phyloP scores from a whole-genome alignment of 805 yeast species.

The Lipomyces starkeyi region DNA sequence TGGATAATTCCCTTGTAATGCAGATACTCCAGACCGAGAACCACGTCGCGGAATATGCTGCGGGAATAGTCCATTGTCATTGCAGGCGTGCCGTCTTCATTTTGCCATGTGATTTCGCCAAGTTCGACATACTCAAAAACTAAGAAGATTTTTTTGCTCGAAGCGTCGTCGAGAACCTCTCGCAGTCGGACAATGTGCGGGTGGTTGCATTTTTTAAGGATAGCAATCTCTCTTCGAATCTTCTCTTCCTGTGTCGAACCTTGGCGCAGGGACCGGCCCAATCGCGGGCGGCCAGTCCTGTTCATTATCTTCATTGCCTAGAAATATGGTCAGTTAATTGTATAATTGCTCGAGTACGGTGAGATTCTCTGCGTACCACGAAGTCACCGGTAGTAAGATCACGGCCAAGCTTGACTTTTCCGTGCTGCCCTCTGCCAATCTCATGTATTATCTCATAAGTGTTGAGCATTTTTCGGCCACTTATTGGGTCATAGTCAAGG shows the following conservation, averaged over 20 bases:
- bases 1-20: slow-evolving; percentile 92
- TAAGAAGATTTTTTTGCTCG: slow-evolving; percentile 82
- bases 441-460: slow-evolving; percentile 87
- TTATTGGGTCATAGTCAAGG: slow-evolving; percentile 87
- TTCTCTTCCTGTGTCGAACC: slow-evolving; percentile 66
- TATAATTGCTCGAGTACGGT: neutral
- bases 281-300: slow-evolving; percentile 62
- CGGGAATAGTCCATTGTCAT: slow-evolving; percentile 71
- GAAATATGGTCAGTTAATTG: neutral
- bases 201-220: slow-evolving; percentile 89
- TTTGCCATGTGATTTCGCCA: slow-evolving; percentile 90
- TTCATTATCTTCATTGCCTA: slow-evolving; percentile 89
- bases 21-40: slow-evolving; percentile 85
- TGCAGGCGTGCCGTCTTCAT: slow-evolving; percentile 59
- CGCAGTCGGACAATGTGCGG: slow-evolving; percentile 87
- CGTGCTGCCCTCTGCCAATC: slow-evolving; percentile 96
- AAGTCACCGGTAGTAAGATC: slow-evolving; percentile 59
- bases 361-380: slow-evolving; percentile 31
- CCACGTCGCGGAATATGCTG: slow-evolving; percentile 78
- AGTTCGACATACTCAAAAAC: slow-evolving; percentile 87
- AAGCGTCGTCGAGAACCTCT: slow-evolving; percentile 87
- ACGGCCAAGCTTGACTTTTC: slow-evolving; percentile 92
- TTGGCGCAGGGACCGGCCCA: slow-evolving; percentile 51
- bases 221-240: slow-evolving; percentile 85
- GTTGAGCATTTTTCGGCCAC: slow-evolving; percentile 79